phyloP scores from a whole-genome alignment of 257 asterid genomes.

The Scutellaria baicalensis region DNA sequence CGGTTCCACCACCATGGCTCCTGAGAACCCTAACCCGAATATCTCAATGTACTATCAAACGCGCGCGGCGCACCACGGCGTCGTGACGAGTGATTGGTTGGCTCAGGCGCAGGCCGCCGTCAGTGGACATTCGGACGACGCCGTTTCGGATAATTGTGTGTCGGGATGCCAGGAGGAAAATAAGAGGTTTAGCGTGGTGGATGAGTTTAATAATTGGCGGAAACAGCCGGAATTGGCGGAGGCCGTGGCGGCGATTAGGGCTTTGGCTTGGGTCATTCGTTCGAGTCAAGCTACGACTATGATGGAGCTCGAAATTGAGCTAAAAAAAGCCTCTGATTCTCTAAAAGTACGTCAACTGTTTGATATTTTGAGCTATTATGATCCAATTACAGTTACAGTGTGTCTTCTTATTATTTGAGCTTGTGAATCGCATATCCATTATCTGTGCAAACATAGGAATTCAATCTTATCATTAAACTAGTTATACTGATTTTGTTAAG shows the following conservation, averaged over 20 bases:
- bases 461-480: not conserved
- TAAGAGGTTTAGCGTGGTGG: slow-evolving; percentile 57
- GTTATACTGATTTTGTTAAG: not conserved
- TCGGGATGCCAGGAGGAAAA: slow-evolving; percentile 32
- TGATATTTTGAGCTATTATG: not conserved
- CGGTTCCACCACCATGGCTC: slow-evolving; percentile 40
- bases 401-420: not conserved
- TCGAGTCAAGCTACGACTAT: slow-evolving; percentile 85
- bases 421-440: not conserved
- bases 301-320: slow-evolving; percentile 98
- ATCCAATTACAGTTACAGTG: not conserved
- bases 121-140: slow-evolving; percentile 31
- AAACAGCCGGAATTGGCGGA: slow-evolving; percentile 93
- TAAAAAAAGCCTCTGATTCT: slow-evolving; percentile 79
- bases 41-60: slow-evolving; percentile 81
- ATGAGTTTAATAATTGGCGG: slow-evolving; percentile 83
- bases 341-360: slow-evolving; percentile 44
- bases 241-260: slow-evolving; percentile 98
- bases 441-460: not conserved
- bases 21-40: slow-evolving; percentile 39
- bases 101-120: slow-evolving; percentile 96
- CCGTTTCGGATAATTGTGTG: slow-evolving; percentile 19
- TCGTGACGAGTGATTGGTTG: slow-evolving; percentile 89
- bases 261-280: slow-evolving; percentile 87
- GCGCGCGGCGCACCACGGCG: slow-evolving; percentile 92